A percentile compares a stretch with the other conserved stretches of the same genome.
Conservation (phyloP, 2,329 filamentous ascomycete genomes). For the Apiospora arundinis region DNA sequence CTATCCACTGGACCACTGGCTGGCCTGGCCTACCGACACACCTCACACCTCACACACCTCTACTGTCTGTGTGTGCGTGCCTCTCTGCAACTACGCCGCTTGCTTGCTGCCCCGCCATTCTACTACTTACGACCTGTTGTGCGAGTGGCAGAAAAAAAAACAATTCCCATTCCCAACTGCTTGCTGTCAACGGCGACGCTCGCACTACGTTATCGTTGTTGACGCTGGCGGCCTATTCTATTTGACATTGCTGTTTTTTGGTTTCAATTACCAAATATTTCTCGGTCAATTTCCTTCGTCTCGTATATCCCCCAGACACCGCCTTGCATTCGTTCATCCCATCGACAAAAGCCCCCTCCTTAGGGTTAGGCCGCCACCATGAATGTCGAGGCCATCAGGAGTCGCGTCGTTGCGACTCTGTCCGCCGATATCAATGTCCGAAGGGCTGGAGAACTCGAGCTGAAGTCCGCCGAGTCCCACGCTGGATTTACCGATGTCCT, state of each 20-base stretch:
- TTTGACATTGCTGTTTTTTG: background rate
- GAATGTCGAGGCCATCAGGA: conserved; percentile 77
- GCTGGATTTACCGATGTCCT: conserved; percentile 90
- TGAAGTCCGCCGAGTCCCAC: conserved; percentile 90
- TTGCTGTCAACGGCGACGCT: conserved; percentile 17
- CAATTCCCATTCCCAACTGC: conserved; percentile 21
- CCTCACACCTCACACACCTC: conserved; percentile 17
- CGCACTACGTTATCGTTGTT: conserved; percentile 18
- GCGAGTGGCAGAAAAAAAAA: conserved; percentile 24
- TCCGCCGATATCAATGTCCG: conserved; percentile 76
- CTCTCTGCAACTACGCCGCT: conserved; percentile 10
- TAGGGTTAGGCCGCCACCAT: conserved; percentile 52
- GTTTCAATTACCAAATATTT: background rate
- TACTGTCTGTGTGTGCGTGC: conserved; percentile 4
- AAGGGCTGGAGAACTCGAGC: conserved; percentile 78
- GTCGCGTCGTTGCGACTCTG: conserved; percentile 79
- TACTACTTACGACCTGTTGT: conserved; percentile 19
- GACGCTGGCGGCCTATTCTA: conserved; percentile 14
- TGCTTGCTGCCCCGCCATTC: conserved; percentile 24
- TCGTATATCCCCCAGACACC: conserved; percentile 7
- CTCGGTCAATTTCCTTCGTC: conserved; percentile 3
- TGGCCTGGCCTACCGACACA: conserved; percentile 14
- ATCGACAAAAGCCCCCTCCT: conserved; percentile 14
- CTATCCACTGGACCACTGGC: background rate
- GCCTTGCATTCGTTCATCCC: conserved; percentile 9